These are phyloP conservation scores for Colletotrichum sp. DNA, from an alignment of 2,329 filamentous ascomycete species.

Conservation along the genomic window DNA sequence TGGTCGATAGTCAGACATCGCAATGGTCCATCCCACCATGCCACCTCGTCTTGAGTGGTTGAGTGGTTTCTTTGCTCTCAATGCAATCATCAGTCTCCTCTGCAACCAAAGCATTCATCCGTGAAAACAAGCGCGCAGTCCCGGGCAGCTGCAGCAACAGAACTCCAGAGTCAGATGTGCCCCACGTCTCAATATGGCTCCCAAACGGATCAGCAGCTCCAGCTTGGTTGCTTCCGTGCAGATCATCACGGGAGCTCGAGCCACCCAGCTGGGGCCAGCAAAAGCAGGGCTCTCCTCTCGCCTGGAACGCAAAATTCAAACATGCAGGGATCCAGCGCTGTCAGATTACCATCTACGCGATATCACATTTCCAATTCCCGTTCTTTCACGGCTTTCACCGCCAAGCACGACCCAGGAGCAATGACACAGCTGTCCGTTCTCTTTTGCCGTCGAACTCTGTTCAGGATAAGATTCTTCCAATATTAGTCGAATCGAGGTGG, in stretches of 20 bases:
- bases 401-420: neutral
- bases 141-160: neutral
- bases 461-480: neutral
- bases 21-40: neutral
- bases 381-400: neutral
- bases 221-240: conserved; percentile 15
- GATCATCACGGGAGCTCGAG: conserved; percentile 16
- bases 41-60: neutral
- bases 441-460: neutral
- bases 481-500: neutral
- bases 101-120: neutral
- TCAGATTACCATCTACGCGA: neutral
- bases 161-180: neutral
- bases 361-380: conserved; percentile 9
- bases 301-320: neutral
- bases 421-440: neutral
- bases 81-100: neutral
- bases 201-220: conserved; percentile 7
- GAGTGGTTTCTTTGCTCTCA: neutral
- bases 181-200: neutral
- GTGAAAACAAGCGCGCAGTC: neutral
- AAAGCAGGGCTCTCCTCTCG: neutral
- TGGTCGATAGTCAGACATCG: neutral
- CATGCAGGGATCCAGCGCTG: conserved; percentile 8
- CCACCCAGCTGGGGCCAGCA: conserved; percentile 6